These are phyloP conservation scores for Multifurca ochricompacta DNA, from an alignment of 768 basidiomycete species.

Conservation along the genomic window DNA sequence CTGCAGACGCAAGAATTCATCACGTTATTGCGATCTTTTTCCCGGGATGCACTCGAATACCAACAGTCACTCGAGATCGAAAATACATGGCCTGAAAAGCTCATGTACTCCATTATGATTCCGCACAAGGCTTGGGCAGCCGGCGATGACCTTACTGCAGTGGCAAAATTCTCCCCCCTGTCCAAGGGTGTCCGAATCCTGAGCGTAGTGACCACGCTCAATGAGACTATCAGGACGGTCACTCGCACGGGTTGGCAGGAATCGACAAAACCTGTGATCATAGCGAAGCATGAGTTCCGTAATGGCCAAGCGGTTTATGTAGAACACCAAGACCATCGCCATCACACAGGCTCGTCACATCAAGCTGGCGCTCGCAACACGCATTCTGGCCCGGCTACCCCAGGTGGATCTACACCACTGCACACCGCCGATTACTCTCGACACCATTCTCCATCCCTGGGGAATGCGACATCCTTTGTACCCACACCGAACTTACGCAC, in stretches of 20 bases:
- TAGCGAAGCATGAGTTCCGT: slow-evolving; percentile 59
- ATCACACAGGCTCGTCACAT: slow-evolving; percentile 20
- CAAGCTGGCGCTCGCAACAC: slow-evolving; percentile 6
- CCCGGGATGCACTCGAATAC: slow-evolving; percentile 83
- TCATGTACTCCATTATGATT: slow-evolving; percentile 91
- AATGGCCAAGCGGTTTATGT: slow-evolving; percentile 42
- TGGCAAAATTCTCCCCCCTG: slow-evolving; percentile 82
- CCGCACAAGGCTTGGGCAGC: slow-evolving; percentile 96
- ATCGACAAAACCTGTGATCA: slow-evolving; percentile 50
- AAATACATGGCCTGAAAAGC: slow-evolving; percentile 95
- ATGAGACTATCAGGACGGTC: slow-evolving; percentile 64
- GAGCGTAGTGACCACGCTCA: slow-evolving; percentile 57
- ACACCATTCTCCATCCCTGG: background rate
- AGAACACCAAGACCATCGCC: slow-evolving; percentile 26
- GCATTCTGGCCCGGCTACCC: background rate
- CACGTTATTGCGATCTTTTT: slow-evolving; percentile 63
- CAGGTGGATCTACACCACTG: slow-evolving; percentile 9
- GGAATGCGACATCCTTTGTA: background rate
- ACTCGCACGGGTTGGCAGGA: slow-evolving; percentile 50
- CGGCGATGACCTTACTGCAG: slow-evolving; percentile 74
- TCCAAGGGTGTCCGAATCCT: slow-evolving; percentile 75
- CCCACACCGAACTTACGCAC: background rate
- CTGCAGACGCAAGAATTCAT: slow-evolving; percentile 57
- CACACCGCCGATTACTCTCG: background rate
- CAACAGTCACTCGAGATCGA: slow-evolving; percentile 94